Conservation (phyloP, 2,329 filamentous ascomycete species). For the Pseudopyricularia javanii region DNA sequence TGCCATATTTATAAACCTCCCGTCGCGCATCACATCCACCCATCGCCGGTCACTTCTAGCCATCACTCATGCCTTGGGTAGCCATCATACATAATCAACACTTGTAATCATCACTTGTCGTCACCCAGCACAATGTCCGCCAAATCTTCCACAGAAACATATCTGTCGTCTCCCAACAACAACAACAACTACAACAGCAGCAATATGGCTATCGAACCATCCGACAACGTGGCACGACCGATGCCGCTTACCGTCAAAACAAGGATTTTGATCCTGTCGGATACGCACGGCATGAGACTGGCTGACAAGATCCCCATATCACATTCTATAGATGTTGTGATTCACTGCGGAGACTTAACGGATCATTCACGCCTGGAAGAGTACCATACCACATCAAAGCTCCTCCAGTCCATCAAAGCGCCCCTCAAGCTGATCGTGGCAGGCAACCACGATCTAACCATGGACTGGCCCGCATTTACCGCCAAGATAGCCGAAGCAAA, state of each 20-base stretch:
- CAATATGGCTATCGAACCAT: no score
- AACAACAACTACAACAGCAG: no score
- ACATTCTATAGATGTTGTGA: constrained; percentile 27
- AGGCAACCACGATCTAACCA: constrained; percentile 39
- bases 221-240: no score
- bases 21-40: no score
- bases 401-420: constrained; percentile 28
- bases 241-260: constrained; percentile 17
- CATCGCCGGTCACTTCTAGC: no score
- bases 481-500: constrained; percentile 6
- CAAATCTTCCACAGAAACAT: no score
- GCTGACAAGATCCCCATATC: not conserved
- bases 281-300: constrained; percentile 25
- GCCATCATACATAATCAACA: no score
- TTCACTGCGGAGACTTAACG: constrained; percentile 42
- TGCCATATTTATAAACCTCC: no score
- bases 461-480: constrained; percentile 20
- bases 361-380: constrained; percentile 25
- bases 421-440: constrained; percentile 41
- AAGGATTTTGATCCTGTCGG: constrained; percentile 29
- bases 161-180: no score
- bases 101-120: no score
- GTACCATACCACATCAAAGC: constrained; percentile 24
- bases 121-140: no score
- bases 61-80: no score